Percentiles rank a stretch among this genome's conserved stretches.
These are phyloP conservation scores for Hordeum marinum DNA, from an alignment of 176 grass and related monocot species.

Conservation along the genomic window DNA sequence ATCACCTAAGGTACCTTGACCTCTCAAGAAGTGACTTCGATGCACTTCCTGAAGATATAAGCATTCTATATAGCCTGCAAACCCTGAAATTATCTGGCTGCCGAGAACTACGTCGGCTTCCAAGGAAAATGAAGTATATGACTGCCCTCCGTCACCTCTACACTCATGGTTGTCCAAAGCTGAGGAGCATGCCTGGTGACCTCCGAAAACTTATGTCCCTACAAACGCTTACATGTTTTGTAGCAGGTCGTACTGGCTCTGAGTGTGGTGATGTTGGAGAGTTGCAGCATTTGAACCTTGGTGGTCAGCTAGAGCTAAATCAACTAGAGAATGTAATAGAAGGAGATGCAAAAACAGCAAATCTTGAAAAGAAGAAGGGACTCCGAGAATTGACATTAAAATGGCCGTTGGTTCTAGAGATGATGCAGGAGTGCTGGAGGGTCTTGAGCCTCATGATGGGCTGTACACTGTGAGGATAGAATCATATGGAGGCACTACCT, in stretches of 20 bases:
- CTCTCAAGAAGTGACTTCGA: neutral
- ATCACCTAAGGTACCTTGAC: slow-evolving; percentile 18
- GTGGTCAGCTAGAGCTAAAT: neutral
- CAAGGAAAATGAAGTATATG: slow-evolving; percentile 31
- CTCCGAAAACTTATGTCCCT: neutral
- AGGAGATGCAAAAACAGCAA: neutral
- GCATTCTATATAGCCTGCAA: neutral
- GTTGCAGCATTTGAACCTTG: slow-evolving; percentile 13
- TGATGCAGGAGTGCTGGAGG: neutral
- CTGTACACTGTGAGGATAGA: neutral
- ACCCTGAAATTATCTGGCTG: neutral
- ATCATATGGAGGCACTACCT: neutral
- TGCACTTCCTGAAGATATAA: slow-evolving; percentile 15
- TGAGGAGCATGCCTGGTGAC: slow-evolving; percentile 1
- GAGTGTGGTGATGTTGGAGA: neutral
- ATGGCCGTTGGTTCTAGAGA: neutral
- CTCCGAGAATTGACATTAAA: neutral
- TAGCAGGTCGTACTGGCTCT: neutral
- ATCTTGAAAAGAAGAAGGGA: neutral
- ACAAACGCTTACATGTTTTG: slow-evolving; percentile 6
- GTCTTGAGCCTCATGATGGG: neutral
- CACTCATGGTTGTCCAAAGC: neutral
- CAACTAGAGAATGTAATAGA: neutral
- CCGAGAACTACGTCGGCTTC: neutral
- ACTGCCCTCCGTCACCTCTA: slow-evolving; percentile 10